phyloP scores from a whole-genome alignment of 1,284 basidiomycete genomes.

The Jaminaea rosea region DNA sequence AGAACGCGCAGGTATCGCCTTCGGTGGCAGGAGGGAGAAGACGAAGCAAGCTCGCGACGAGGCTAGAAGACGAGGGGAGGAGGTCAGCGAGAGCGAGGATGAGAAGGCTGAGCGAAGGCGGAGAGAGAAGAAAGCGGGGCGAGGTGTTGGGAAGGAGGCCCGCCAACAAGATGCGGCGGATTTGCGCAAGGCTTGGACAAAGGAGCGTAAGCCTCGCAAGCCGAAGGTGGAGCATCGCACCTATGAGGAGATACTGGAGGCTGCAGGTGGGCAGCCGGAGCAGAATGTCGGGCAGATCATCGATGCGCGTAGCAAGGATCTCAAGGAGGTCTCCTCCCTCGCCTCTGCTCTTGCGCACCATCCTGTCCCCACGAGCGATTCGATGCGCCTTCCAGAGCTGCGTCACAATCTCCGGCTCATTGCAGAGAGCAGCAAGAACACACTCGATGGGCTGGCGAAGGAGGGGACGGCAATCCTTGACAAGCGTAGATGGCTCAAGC shows the following conservation, averaged over 20 bases:
- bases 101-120: slow-evolving; percentile 55
- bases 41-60: slow-evolving; percentile 34
- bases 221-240: slow-evolving; percentile 39
- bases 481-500: slow-evolving; percentile 60
- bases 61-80: slow-evolving; percentile 22
- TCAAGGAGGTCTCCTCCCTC: slow-evolving; percentile 28
- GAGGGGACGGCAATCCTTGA: slow-evolving; percentile 78
- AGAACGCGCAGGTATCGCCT: slow-evolving; percentile 41
- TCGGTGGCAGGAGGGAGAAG: slow-evolving; percentile 43
- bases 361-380: slow-evolving; percentile 61
- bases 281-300: slow-evolving; percentile 22
- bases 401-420: slow-evolving; percentile 87
- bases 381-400: slow-evolving; percentile 81
- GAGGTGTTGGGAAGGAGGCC: slow-evolving; percentile 1
- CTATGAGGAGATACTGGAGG: slow-evolving; percentile 42
- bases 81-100: slow-evolving; percentile 20
- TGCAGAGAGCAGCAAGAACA: slow-evolving; percentile 66
- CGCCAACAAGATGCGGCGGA: neutral
- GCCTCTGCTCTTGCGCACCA: slow-evolving; percentile 20
- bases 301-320: slow-evolving; percentile 31
- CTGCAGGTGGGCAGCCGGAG: slow-evolving; percentile 12
- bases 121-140: slow-evolving; percentile 20
- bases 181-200: slow-evolving; percentile 18
- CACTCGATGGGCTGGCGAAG: slow-evolving; percentile 74
- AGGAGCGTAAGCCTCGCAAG: slow-evolving; percentile 24